Evolutionary conservation across 352 stramenopile species (phyloP).

Genomic region (Pythium dissimile): DNA sequence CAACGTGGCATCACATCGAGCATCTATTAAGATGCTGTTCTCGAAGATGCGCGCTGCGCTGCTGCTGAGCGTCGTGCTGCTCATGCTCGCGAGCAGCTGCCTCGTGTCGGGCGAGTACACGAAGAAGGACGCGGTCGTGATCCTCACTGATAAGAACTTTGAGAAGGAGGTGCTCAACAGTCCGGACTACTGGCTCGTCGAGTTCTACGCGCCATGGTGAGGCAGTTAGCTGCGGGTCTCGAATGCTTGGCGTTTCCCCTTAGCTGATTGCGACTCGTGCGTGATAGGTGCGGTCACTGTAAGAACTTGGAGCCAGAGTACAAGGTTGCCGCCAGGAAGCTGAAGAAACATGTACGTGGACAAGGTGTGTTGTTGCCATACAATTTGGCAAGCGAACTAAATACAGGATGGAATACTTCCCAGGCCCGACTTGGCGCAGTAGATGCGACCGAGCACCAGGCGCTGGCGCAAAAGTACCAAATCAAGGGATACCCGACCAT

Average conservation of each 20-base stretch:
- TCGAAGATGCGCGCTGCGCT: constrained; percentile 3
- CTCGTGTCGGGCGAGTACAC: constrained; percentile 35
- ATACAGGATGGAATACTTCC: no score
- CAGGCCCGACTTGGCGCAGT: constrained; percentile 71
- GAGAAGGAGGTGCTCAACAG: constrained; percentile 80
- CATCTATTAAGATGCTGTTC: not conserved
- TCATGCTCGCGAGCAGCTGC: constrained; percentile 2
- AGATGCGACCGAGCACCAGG: constrained; percentile 55
- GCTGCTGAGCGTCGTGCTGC: constrained; percentile 1
- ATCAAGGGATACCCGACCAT: constrained; percentile 80
- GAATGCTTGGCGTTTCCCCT: not conserved
- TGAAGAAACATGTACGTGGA: constrained; percentile 64
- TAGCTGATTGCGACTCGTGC: not conserved
- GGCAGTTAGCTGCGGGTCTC: not conserved
- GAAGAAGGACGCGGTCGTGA: constrained; percentile 52
- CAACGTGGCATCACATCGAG: constrained; percentile 13
- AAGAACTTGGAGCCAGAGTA: constrained; percentile 89
- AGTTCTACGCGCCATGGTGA: constrained; percentile 92
- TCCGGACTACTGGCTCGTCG: constrained; percentile 87
- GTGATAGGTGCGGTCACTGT: constrained; percentile 80
- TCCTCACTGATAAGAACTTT: constrained; percentile 83
- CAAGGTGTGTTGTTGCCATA: not conserved
- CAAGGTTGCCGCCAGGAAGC: constrained; percentile 81
- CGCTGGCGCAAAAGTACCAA: constrained; percentile 71
- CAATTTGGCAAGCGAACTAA: not conserved